A percentile compares a stretch with the other conserved stretches of the same genome.
Conservation (phyloP, 345 rosid genomes). For the Camelina laxa region DNA sequence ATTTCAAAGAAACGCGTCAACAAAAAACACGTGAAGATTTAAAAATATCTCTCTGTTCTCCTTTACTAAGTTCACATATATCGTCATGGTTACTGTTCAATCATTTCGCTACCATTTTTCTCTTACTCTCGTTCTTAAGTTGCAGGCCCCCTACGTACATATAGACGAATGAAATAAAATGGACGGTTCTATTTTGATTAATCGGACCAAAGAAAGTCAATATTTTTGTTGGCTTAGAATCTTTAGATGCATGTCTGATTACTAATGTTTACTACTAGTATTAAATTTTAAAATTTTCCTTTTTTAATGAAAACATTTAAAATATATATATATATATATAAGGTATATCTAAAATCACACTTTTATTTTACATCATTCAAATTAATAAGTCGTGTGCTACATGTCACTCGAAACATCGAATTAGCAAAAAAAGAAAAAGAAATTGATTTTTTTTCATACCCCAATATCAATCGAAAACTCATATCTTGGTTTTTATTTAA, state of each 20-base stretch:
- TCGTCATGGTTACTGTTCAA: constrained; percentile 18
- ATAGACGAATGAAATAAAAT: not conserved
- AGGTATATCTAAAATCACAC: too few species aligned
- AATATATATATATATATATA: too few species aligned
- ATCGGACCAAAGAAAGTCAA: not conserved
- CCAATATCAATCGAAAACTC: not conserved
- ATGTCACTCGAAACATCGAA: not conserved
- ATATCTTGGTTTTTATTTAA: not conserved
- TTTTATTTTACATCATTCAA: not conserved
- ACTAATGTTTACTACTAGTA: not conserved
- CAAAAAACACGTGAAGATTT: constrained; percentile 31
- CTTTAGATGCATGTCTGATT: not conserved
- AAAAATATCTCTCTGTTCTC: not conserved
- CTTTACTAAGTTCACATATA: constrained; percentile 8
- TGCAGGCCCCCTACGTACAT: not conserved
- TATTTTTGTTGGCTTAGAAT: not conserved
- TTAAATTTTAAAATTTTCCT: too few species aligned
- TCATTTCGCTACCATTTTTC: not conserved
- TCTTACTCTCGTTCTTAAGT: not conserved
- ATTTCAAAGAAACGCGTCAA: constrained; percentile 28
- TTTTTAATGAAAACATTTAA: too few species aligned
- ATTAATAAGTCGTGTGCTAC: not conserved
- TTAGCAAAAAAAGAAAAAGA: too few species aligned
- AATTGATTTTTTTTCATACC: not conserved
- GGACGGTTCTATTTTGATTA: not conserved